Percentiles rank a stretch among this genome's conserved stretches.
phyloP scores from a whole-genome alignment of 2,329 filamentous ascomycete genomes.

The Ophiostoma sp. region DNA sequence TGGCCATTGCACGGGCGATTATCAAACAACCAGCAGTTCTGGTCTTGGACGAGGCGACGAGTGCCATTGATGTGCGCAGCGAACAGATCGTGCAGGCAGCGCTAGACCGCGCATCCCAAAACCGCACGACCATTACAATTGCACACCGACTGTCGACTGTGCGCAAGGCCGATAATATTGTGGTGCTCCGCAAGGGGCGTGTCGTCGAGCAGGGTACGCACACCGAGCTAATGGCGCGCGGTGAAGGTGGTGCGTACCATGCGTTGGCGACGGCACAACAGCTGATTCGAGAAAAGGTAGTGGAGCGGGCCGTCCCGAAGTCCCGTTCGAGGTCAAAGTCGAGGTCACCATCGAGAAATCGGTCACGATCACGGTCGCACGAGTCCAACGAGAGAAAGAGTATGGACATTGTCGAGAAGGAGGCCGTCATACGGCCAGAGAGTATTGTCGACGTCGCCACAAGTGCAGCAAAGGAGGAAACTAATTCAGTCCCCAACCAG shows the following conservation, averaged over 20 bases:
- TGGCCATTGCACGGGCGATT: constrained; percentile 54
- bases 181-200: constrained; percentile 70
- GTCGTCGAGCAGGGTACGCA: constrained; percentile 76
- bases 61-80: constrained; percentile 53
- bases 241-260: constrained; percentile 64
- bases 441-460: not conserved
- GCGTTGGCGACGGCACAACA: constrained; percentile 66
- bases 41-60: constrained; percentile 38
- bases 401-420: constrained; percentile 35
- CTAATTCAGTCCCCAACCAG: not conserved
- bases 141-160: constrained; percentile 58
- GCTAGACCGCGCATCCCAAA: constrained; percentile 34
- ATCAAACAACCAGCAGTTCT: constrained; percentile 36
- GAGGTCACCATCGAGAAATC: not conserved
- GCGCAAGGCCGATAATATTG: constrained; percentile 74
- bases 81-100: constrained; percentile 37
- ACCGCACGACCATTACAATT: constrained; percentile 50
- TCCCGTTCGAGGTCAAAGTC: not conserved
- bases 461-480: not conserved
- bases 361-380: not conserved
- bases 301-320: not conserved
- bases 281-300: constrained; percentile 42
- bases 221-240: constrained; percentile 62
- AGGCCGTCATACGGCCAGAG: constrained; percentile 22
- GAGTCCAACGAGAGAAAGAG: constrained; percentile 44